Conservation (phyloP, 768 basidiomycete genomes). For the Candolleomyces aberdarensis region DNA sequence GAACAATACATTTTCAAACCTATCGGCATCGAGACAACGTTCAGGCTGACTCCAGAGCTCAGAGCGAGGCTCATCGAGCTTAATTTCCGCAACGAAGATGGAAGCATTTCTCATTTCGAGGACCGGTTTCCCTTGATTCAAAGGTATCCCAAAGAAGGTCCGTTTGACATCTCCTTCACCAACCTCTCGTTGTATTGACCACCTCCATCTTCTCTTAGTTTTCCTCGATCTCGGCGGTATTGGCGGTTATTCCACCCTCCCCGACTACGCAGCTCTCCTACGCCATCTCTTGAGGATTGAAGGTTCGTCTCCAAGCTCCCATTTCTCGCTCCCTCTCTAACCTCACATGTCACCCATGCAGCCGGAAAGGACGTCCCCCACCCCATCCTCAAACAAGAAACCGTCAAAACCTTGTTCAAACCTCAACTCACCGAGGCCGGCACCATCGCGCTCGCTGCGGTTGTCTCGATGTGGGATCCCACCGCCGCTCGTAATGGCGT, state of each 20-base stretch:
- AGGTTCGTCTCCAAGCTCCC: conserved; percentile 10
- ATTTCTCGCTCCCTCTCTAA: not conserved
- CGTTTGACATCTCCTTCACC: not conserved
- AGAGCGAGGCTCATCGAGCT: conserved; percentile 18
- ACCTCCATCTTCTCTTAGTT: conserved; percentile 6
- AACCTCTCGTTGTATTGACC: not conserved
- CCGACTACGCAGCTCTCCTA: conserved; percentile 25
- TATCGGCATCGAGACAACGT: conserved; percentile 24
- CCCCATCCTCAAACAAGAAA: conserved; percentile 17
- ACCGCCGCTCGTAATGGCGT: conserved; percentile 7
- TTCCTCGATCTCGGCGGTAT: conserved; percentile 21
- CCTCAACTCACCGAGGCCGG: conserved; percentile 12
- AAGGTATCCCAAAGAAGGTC: conserved; percentile 22
- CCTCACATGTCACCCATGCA: not conserved
- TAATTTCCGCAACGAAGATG: conserved; percentile 16
- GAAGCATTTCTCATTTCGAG: conserved; percentile 13
- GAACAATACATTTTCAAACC: conserved; percentile 29
- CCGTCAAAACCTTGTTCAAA: conserved; percentile 17
- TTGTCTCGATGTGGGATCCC: not conserved
- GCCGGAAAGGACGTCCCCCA: conserved; percentile 11
- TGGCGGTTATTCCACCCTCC: conserved; percentile 21
- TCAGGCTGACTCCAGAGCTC: conserved; percentile 23
- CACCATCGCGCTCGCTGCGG: not conserved
- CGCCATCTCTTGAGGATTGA: conserved; percentile 28
- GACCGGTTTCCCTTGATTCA: conserved; percentile 17